Evolutionary conservation across 2,329 filamentous ascomycete genomes (phyloP).

Genomic region (Botrytis deweyae): DNA sequence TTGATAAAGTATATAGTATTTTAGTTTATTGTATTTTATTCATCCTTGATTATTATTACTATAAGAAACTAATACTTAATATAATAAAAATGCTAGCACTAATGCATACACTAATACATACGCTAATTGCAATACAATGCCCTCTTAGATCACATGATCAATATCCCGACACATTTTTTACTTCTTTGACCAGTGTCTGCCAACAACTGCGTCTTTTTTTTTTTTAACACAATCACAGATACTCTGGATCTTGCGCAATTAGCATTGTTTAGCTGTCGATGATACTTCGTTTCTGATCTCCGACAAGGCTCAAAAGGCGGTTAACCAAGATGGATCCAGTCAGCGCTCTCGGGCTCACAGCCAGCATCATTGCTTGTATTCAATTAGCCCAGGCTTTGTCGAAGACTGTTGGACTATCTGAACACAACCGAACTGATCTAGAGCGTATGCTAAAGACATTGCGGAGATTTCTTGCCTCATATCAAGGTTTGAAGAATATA

Average conservation of each 20-base stretch:
- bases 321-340: background rate
- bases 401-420: background rate
- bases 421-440: background rate
- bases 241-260: background rate
- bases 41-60: too few species aligned
- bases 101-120: too few species aligned
- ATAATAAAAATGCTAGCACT: too few species aligned
- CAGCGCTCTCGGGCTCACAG: constrained; percentile 8
- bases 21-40: too few species aligned
- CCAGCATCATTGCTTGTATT: constrained; percentile 6
- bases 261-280: background rate
- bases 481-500: background rate
- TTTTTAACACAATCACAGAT: background rate
- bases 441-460: background rate
- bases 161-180: too few species aligned
- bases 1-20: too few species aligned
- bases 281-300: background rate
- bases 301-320: background rate
- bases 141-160: too few species aligned
- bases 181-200: background rate
- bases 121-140: too few species aligned
- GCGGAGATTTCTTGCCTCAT: background rate
- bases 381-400: constrained; percentile 1
- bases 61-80: too few species aligned
- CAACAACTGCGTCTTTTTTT: background rate